A percentile compares a stretch with the other conserved stretches of the same genome.
These are phyloP conservation scores for Diaporthe destruens DNA, from an alignment of 2,329 filamentous ascomycete genomes.

Conservation along the genomic window DNA sequence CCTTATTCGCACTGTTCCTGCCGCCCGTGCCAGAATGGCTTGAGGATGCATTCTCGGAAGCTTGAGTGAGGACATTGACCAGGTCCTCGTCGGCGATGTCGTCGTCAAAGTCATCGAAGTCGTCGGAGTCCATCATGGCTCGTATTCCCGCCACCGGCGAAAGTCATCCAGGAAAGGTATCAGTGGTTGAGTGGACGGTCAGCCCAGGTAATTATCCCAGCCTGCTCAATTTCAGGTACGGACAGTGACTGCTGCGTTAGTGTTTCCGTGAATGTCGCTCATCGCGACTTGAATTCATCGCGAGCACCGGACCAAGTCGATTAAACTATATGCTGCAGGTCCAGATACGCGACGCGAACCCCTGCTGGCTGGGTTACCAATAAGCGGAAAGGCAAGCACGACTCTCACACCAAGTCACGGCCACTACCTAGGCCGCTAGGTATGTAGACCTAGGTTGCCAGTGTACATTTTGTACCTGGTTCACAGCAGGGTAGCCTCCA, in stretches of 20 bases:
- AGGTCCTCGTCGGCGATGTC: constrained; percentile 76
- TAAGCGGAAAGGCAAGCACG: constrained; percentile 23
- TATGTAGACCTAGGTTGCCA: no score
- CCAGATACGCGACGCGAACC: constrained; percentile 36
- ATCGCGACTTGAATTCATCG: not conserved
- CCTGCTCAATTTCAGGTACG: not conserved
- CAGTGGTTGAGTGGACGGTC: not conserved
- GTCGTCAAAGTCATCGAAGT: constrained; percentile 75
- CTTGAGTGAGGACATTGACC: constrained; percentile 69
- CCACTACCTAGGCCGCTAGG: not conserved
- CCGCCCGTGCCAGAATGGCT: not conserved
- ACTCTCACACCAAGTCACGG: constrained; percentile 39
- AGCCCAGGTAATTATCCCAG: not conserved
- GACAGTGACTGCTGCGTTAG: not conserved
- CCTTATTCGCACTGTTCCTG: not conserved
- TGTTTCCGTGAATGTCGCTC: not conserved
- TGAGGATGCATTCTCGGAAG: constrained; percentile 45
- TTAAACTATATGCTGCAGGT: not conserved
- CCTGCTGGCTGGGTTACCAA: constrained; percentile 21
- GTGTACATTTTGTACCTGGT: constrained; percentile 3
- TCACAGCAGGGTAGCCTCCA: not conserved
- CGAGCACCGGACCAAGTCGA: not conserved
- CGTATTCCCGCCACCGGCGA: not conserved
- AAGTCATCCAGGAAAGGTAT: not conserved
- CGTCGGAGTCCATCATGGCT: constrained; percentile 66